phyloP scores from a whole-genome alignment of 2,329 filamentous ascomycete genomes.

The Ilyonectria mors-panacis region DNA sequence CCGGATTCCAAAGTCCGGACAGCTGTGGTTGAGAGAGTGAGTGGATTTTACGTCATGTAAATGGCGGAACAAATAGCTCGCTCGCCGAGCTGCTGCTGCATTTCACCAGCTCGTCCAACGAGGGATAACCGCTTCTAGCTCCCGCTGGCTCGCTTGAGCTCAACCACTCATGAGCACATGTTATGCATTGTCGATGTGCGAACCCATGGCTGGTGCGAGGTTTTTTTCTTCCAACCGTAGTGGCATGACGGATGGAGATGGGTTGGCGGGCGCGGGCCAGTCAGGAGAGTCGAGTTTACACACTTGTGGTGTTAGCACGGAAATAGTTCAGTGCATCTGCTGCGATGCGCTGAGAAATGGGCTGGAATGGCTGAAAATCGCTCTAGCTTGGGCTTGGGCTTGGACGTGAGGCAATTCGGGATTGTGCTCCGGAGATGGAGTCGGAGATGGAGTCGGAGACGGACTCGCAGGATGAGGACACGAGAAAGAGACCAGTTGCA shows the following conservation, averaged over 20 bases:
- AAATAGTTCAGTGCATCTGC: neutral
- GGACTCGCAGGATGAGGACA: neutral
- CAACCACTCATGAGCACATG: neutral
- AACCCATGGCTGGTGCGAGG: slow-evolving; percentile 7
- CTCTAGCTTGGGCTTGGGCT: neutral
- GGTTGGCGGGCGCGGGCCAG: neutral
- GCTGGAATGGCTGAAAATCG: neutral
- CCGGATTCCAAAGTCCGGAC: neutral
- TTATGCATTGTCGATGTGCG: neutral
- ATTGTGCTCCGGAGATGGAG: neutral
- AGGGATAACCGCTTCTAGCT: neutral
- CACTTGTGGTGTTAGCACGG: neutral
- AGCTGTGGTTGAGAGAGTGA: neutral
- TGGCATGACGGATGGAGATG: neutral
- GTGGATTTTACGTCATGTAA: slow-evolving; percentile 27
- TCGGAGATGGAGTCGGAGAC: neutral
- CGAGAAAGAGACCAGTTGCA: neutral
- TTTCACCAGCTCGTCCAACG: neutral
- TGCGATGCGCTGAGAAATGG: no score
- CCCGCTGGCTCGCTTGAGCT: neutral
- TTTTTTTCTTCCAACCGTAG: neutral
- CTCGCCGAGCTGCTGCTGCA: neutral
- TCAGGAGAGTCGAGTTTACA: neutral
- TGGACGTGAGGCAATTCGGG: neutral
- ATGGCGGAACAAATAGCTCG: slow-evolving; percentile 5